Evolutionary conservation across 768 basidiomycete species (phyloP), one percentile per base, ranked within the genome.

Genomic region (Dictyophora rubrovolvata): DNA sequence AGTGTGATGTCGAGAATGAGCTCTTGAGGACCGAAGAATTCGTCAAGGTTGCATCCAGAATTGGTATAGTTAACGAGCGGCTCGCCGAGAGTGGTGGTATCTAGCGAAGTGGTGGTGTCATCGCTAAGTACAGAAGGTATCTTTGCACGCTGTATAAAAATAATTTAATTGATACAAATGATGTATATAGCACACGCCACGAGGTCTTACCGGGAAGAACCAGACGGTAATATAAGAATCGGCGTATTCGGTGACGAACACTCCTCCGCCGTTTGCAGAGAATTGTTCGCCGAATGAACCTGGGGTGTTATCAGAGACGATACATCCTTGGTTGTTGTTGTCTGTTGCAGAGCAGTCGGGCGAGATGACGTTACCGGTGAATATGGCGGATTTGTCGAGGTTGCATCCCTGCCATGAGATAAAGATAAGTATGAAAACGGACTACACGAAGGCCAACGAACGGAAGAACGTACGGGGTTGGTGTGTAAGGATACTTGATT

Each of bases 401-500:
- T 16, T 42, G 23, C 57, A 59, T n/a, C 57, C 57, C 57, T 59
- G 36, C 47, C 8, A 23, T 5, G 48, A 17, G 9, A 49, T n/a
- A 10, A 10, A 14, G 42, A n/a, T 23, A 7, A 9, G 1, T 46
- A 20, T 22, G 46, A 14, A 59, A 46, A 35, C 9, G 60, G 56
- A 59, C 28, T 22, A n/a, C n/a, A n/a, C n/a, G n/a, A n/a, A n/a
- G n/a, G n/a, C n/a, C n/a, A 33, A 55, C 7, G 16, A 18, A 16
- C 34, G 36, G 53, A 55, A 59, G 28, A 57, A 68, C 75, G 22
- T 59, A 77, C 79, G 0, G 79, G 69, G 46, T 76, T 73, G 0
- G 88, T 88, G 68, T 92, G 90, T 16, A 92, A 72, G 0, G 90
- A 77, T 77, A 86, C 82, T 67, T 87, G 85, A 62, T 85, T 88